A percentile compares a stretch with the other conserved stretches of the same genome.
Conservation (phyloP, 169 alveolate species). For the Plasmodium gallinaceum region DNA sequence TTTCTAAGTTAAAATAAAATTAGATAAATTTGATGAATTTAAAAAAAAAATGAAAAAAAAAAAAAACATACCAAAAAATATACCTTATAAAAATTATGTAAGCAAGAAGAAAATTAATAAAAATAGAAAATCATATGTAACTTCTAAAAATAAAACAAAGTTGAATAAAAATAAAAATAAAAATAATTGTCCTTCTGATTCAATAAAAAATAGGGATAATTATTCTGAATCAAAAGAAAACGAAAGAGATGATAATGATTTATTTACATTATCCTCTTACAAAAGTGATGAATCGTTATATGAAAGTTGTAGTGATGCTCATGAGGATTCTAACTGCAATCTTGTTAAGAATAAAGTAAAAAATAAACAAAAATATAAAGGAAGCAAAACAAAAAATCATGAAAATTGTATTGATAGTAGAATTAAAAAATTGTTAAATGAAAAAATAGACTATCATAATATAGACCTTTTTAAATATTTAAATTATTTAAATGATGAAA, state of each 20-base stretch:
- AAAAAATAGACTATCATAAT: not conserved
- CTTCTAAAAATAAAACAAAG: not conserved
- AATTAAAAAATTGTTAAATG: not conserved
- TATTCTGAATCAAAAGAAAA: too few species aligned
- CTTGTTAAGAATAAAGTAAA: not conserved
- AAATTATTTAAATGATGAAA: conserved; percentile 11
- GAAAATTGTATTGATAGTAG: not conserved
- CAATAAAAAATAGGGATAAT: too few species aligned
- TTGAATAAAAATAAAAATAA: not conserved
- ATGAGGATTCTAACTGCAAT: not conserved
- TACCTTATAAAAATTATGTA: conserved; percentile 9
- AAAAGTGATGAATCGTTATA: too few species aligned
- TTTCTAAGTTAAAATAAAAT: too few species aligned
- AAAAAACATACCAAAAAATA: conserved; percentile 2
- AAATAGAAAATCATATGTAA: not conserved
- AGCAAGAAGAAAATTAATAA: conserved; percentile 3
- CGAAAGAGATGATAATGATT: too few species aligned
- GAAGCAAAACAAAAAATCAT: not conserved
- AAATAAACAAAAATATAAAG: not conserved
- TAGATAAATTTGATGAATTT: too few species aligned
- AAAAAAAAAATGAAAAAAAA: too few species aligned
- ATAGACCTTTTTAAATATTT: conserved; percentile 2
- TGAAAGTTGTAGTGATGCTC: not conserved
- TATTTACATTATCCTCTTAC: too few species aligned
- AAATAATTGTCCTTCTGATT: too few species aligned